Percentiles rank a stretch among this genome's conserved stretches.
Conservation (phyloP, 2,329 filamentous ascomycete species). For the Verticillium zaregamsianum region DNA sequence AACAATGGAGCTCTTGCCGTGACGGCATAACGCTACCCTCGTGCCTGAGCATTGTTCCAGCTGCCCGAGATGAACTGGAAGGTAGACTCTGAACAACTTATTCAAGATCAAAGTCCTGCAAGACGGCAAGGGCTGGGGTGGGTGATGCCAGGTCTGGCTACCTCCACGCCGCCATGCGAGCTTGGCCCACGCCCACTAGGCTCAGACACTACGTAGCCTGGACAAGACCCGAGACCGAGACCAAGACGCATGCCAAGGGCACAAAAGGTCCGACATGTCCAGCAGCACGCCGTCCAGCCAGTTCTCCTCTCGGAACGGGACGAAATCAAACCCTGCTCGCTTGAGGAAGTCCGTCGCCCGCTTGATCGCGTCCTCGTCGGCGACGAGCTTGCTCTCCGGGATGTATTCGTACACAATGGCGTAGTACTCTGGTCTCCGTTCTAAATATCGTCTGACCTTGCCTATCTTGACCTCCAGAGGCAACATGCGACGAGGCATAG, state of each 20-base stretch:
- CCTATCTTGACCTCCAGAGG: not conserved
- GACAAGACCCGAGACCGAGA: too few relatives aligned
- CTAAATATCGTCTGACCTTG: too few relatives aligned
- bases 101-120: not conserved
- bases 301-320: not conserved
- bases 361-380: not conserved
- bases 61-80: constrained; percentile 34
- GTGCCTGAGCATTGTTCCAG: constrained; percentile 36
- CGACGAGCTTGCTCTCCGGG: not conserved
- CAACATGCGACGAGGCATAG: not conserved
- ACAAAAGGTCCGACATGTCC: constrained; percentile 4
- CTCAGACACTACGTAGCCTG: too few relatives aligned
- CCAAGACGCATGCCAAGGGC: not conserved
- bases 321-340: constrained; percentile 1
- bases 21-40: constrained; percentile 35
- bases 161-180: too few relatives aligned
- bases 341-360: not conserved
- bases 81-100: not conserved
- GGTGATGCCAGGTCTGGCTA: too few relatives aligned
- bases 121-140: not conserved
- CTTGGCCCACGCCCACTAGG: too few relatives aligned
- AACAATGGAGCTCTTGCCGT: constrained; percentile 41
- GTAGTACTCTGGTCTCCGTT: not conserved
- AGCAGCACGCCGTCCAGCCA: constrained; percentile 3
- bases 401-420: constrained; percentile 2